Percentiles rank a stretch among this genome's conserved stretches.
These are phyloP conservation scores for Cryphonectria radicalis DNA, from an alignment of 2,329 filamentous ascomycete species.

Conservation along the genomic window DNA sequence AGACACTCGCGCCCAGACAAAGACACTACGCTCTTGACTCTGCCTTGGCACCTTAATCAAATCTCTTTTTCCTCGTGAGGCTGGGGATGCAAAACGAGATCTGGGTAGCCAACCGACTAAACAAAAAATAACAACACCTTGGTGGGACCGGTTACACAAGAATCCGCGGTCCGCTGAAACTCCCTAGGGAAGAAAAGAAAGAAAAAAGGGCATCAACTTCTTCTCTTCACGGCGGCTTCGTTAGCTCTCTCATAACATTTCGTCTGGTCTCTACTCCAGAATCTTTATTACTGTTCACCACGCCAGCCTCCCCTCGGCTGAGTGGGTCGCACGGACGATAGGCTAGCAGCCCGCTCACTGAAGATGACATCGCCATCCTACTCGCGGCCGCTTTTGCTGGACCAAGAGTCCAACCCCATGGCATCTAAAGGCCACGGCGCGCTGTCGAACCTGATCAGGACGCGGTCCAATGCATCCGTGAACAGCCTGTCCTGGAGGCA, in stretches of 20 bases:
- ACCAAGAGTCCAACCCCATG: constrained; percentile 59
- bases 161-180: not conserved
- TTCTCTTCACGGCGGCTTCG: not conserved
- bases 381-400: constrained; percentile 36
- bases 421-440: constrained; percentile 43
- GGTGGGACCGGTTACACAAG: not conserved
- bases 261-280: not conserved
- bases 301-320: not conserved
- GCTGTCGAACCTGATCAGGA: constrained; percentile 42
- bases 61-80: not conserved
- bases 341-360: constrained; percentile 59
- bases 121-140: not conserved
- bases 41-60: not conserved
- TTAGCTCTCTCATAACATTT: not conserved
- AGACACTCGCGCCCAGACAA: not conserved
- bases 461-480: constrained; percentile 51
- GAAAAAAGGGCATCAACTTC: not conserved
- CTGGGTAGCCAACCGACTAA: not conserved
- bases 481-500: constrained; percentile 24
- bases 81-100: not conserved
- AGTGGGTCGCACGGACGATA: not conserved
- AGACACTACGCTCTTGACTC: not conserved
- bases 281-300: not conserved
- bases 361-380: constrained; percentile 40
- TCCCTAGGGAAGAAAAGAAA: too few species aligned